Evolutionary conservation across 2,329 filamentous ascomycete species (phyloP).

Genomic region (Pseudogymnoascus destructans): DNA sequence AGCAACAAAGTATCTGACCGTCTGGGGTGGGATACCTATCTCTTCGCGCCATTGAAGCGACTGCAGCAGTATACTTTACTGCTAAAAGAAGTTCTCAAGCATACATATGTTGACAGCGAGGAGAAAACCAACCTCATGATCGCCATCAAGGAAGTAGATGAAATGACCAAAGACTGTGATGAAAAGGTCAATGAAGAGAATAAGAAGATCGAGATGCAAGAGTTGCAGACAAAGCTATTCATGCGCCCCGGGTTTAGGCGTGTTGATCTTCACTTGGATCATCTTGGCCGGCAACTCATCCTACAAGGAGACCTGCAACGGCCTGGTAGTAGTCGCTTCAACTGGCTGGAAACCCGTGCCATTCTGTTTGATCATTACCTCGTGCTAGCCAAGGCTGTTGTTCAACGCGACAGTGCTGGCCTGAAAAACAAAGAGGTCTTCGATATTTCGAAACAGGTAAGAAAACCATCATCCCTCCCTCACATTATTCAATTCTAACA

Average conservation of each 20-base stretch:
- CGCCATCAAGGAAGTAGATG: constrained; percentile 84
- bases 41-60: constrained; percentile 86
- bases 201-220: constrained; percentile 78
- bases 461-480: constrained; percentile 18
- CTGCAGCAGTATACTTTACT: constrained; percentile 83
- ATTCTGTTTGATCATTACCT: constrained; percentile 95
- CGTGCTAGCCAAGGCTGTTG: constrained; percentile 70
- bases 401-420: constrained; percentile 52
- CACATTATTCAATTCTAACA: constrained; percentile 3
- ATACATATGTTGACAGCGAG: constrained; percentile 71
- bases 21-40: constrained; percentile 84
- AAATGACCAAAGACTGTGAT: constrained; percentile 82
- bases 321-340: constrained; percentile 77
- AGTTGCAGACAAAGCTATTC: constrained; percentile 70
- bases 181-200: constrained; percentile 82
- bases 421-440: constrained; percentile 69
- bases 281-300: constrained; percentile 83
- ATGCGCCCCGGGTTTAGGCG: constrained; percentile 78
- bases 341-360: constrained; percentile 87
- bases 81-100: constrained; percentile 69
- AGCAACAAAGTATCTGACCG: constrained; percentile 68
- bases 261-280: constrained; percentile 78
- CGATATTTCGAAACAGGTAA: constrained; percentile 80
- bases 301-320: constrained; percentile 80
- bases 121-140: constrained; percentile 75